Evolutionary conservation across 805 yeast species (phyloP).

Genomic region (Kluyveromyces nonfermentans): DNA sequence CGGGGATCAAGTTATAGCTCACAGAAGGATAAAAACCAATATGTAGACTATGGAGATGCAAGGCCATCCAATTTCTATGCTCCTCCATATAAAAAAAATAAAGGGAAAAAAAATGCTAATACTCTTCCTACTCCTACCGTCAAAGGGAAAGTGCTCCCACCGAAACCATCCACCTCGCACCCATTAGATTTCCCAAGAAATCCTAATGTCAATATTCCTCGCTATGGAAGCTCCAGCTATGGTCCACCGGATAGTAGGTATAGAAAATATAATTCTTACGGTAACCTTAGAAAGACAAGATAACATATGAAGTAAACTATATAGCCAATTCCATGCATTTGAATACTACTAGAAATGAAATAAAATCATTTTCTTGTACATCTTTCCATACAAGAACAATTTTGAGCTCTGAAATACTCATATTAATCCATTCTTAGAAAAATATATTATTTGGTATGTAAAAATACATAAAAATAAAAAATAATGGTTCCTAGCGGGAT

Average conservation of each 20-base stretch:
- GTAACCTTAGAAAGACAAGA: conserved; percentile 13
- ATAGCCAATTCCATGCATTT: background rate
- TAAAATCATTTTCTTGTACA: no score
- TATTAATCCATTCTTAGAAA: background rate
- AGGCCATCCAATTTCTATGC: conserved; percentile 17
- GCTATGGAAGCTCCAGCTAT: conserved; percentile 12
- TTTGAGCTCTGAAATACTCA: no score
- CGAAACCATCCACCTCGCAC: conserved; percentile 13
- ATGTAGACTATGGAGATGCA: conserved; percentile 6
- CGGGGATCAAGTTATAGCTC: conserved; percentile 5
- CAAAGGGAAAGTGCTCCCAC: conserved; percentile 12
- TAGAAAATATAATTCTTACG: conserved; percentile 14
- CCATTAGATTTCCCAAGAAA: conserved; percentile 24
- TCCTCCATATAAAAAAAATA: conserved; percentile 14
- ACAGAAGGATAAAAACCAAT: conserved; percentile 7
- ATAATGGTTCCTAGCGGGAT: conserved; percentile 24
- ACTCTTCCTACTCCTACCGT: conserved; percentile 8
- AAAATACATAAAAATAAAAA: conserved; percentile 2
- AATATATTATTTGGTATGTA: no score
- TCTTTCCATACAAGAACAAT: no score
- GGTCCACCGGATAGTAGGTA: conserved; percentile 5
- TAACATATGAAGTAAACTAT: background rate
- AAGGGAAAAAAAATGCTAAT: background rate
- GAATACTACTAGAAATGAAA: no score
- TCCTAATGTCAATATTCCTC: conserved; percentile 13